Conservation (phyloP, 2,329 filamentous ascomycete genomes). For the Apiospora rasikravindrae region DNA sequence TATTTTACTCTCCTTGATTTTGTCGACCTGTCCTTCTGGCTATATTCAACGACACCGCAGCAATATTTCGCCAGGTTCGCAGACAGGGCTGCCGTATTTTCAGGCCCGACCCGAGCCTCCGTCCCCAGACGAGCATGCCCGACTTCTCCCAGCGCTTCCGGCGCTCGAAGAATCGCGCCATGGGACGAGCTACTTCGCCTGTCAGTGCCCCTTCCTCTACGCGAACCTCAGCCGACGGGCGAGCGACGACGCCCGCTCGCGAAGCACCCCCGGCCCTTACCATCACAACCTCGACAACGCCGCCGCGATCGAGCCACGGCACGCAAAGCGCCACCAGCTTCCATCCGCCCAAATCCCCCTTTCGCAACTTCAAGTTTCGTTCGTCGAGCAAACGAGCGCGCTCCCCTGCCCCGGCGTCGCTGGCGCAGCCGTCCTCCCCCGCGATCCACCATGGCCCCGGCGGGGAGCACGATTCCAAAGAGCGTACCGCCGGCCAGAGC, state of each 20-base stretch:
- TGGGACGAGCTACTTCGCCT: conserved; percentile 7
- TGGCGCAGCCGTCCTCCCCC: conserved; percentile 31
- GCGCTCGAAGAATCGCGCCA: conserved; percentile 20
- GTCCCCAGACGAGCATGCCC: conserved; percentile 13
- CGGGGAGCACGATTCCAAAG: conserved; percentile 31
- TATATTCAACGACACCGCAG: background rate
- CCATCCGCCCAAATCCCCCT: conserved; percentile 40
- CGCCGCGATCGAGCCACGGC: conserved; percentile 32
- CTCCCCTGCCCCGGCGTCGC: conserved; percentile 41
- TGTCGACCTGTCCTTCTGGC: background rate
- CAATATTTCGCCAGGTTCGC: background rate
- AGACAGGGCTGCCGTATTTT: background rate
- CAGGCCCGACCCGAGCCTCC: background rate
- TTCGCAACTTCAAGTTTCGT: conserved; percentile 52
- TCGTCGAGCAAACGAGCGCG: conserved; percentile 54
- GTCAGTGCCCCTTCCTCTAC: background rate
- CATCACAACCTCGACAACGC: conserved; percentile 34
- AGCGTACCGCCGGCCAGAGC: conserved; percentile 7
- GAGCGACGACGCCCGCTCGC: background rate
- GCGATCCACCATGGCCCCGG: conserved; percentile 44
- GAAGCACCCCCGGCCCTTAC: conserved; percentile 32
- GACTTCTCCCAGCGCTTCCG: conserved; percentile 20
- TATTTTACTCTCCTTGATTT: background rate
- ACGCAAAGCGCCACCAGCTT: conserved; percentile 23
- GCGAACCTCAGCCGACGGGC: conserved; percentile 12